Evolutionary conservation across 371 early-diverging fungal species (phyloP).

Genomic region (Capillidium rhysosporum): DNA sequence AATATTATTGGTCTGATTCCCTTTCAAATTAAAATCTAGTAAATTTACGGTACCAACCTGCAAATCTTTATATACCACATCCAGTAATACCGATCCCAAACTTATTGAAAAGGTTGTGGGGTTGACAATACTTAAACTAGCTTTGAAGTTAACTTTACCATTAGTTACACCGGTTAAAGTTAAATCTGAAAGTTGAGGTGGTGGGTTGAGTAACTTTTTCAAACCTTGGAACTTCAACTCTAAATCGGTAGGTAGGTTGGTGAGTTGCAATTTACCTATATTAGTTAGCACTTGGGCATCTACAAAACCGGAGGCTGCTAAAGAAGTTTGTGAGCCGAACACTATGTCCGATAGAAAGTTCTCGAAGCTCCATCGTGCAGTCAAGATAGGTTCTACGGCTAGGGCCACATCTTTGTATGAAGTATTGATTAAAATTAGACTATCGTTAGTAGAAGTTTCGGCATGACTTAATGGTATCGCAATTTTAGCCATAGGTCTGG

Average conservation of each 20-base stretch:
- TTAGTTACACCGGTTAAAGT: not conserved
- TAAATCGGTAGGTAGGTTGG: not conserved
- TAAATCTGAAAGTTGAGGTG: not conserved
- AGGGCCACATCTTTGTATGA: not conserved
- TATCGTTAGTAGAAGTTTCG: not conserved
- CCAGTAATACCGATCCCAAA: not conserved
- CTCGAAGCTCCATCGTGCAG: not conserved
- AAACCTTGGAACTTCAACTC: not conserved
- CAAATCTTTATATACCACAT: not conserved
- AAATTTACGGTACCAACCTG: slow-evolving; percentile 4
- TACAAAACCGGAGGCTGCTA: not conserved
- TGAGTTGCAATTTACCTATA: not conserved
- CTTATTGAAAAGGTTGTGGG: not conserved
- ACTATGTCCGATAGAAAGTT: not conserved
- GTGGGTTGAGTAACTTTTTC: not conserved
- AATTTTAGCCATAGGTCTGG: not conserved
- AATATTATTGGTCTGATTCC: not conserved
- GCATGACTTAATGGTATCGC: not conserved
- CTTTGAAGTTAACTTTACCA: not conserved
- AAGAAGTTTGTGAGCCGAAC: not conserved
- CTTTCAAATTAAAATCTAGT: not conserved
- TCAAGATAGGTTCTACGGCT: not conserved
- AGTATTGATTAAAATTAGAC: not conserved
- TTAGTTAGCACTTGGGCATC: not conserved
- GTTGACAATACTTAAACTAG: not conserved